phyloP scores from a whole-genome alignment of 352 stramenopile species.

The Phytophthora niederhauseri region DNA sequence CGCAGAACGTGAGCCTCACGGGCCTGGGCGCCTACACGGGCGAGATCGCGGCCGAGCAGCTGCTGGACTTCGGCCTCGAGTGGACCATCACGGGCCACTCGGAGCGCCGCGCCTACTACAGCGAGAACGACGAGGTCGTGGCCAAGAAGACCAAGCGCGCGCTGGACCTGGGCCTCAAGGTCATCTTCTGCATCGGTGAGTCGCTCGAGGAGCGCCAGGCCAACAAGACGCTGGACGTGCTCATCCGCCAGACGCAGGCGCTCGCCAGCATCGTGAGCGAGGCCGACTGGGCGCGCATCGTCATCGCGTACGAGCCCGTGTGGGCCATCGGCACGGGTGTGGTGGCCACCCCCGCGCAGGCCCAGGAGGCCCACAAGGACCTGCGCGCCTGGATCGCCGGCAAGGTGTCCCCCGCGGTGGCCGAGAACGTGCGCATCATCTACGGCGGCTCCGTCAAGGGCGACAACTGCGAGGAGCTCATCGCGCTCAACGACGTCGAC shows the following conservation, averaged over 20 bases:
- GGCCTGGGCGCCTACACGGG: constrained; percentile 93
- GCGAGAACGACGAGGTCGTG: constrained; percentile 91
- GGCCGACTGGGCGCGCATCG: constrained; percentile 70
- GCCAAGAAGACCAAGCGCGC: constrained; percentile 91
- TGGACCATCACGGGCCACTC: constrained; percentile 88
- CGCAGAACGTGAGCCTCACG: constrained; percentile 88
- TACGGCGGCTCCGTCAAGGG: constrained; percentile 91
- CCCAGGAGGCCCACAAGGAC: constrained; percentile 89
- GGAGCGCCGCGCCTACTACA: constrained; percentile 84
- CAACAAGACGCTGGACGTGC: constrained; percentile 89
- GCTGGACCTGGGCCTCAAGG: constrained; percentile 81
- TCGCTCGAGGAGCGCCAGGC: constrained; percentile 85
- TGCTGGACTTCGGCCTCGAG: constrained; percentile 71
- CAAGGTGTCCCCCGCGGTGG: constrained; percentile 63
- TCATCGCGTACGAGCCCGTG: constrained; percentile 96
- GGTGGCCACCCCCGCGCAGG: constrained; percentile 93
- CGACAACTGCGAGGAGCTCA: constrained; percentile 86
- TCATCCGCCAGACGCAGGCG: constrained; percentile 93
- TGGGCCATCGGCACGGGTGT: constrained; percentile 97
- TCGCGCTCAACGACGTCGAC: constrained; percentile 77
- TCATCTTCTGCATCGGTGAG: constrained; percentile 97
- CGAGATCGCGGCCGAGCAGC: constrained; percentile 89
- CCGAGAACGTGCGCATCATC: constrained; percentile 74
- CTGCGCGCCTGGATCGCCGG: constrained; percentile 64
- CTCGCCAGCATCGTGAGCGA: constrained; percentile 85